Evolutionary conservation across 257 asterid genomes (phyloP), one percentile per base, ranked within the genome.

Genomic region (Osmanthus fragrans): DNA sequence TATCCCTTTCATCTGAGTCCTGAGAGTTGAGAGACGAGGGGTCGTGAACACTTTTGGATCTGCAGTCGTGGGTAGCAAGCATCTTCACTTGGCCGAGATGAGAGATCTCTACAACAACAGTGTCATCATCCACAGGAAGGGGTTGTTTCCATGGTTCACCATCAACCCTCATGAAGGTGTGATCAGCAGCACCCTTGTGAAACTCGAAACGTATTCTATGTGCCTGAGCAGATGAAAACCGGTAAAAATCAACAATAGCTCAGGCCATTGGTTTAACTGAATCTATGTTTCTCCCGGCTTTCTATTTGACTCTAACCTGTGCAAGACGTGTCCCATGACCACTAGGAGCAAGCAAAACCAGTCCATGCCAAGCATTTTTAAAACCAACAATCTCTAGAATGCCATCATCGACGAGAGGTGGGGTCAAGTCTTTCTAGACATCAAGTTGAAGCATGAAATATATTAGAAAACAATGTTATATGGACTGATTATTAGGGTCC

Each of bases 261-360:
- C 58, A 47, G 56, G 58, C 16, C 21, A 47, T 21, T 47, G 58
- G 58, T 47, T 47, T 47, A 47, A 47, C 58, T 15, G n/a, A 47
- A 47, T 47, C n/a, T 4, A 47, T 16, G 21, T 47, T 58, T 58
- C 30, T 23, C 29, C 66, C 13, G 0, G 32, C 29, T 58, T 2
- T 58, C 1, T 58, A 10, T 25, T 56, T 1, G 66, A 73, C 65
- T 58, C 67, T 65, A 76, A 89, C 99, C 99, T 95, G 98, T 18
- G 98, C 97, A 74, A 93, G 96, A 72, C 99, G 99, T 8, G 90
- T 92, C 73, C 99, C 99, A 36, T 94, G 99, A 69, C 99, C 99
- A n/a, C 88, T 93, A 0, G 97, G 96, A 73, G 98, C 90, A 36
- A 88, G 81, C 72, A 95, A 84, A 76, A 89, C 87, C 36, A 95